Base-by-base conservation (phyloP, 371 early-diverging fungal species). In the Mortierella sp. region DNA sequence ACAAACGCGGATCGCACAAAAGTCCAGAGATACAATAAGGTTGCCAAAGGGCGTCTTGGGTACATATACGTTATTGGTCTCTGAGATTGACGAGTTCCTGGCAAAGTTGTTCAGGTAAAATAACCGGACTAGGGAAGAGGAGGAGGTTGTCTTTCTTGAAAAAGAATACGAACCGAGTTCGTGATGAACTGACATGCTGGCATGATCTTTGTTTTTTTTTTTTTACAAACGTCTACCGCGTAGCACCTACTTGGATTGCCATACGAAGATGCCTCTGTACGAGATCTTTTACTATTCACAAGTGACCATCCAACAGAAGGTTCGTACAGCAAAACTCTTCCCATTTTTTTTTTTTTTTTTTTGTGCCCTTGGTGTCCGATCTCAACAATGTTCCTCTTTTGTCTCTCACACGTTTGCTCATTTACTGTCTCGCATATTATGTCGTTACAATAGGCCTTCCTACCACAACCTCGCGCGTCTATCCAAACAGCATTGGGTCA, bases 401-500 rank as follows among this genome's bases (percentile, higher is more conserved):
- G n/a, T n/a, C n/a, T n/a, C n/a, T n/a, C n/a, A n/a, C n/a, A n/a
- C n/a, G n/a, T n/a, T n/a, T n/a, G n/a, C n/a, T n/a, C n/a, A n/a
- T n/a, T n/a, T n/a, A n/a, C n/a, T n/a, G n/a, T n/a, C n/a, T n/a
- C n/a, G n/a, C n/a, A n/a, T n/a, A n/a, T n/a, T n/a, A n/a, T n/a
- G n/a, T n/a, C n/a, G n/a, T n/a, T n/a, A n/a, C n/a, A n/a, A n/a
- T 50, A 94, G 89, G 83, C 91, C 16, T 95, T 96, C 78, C 83
- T 86, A 30, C 89, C 96, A 6, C 94, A 94, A 68, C 93, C 95
- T 8, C 88, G 95, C 13, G 91, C 92, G 19, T 83, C 92, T 1
- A 81, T 94, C 24, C 95, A 95, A 67, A 90, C 91, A 0, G 97
- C 94, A 0, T 84, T 97, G 3, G 87, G 87, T 2, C 90, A 91